Evolutionary conservation across 2,329 filamentous ascomycete species (phyloP), one percentile per base, ranked within the genome.

Genomic region (Dryadomyces sulphureus): DNA sequence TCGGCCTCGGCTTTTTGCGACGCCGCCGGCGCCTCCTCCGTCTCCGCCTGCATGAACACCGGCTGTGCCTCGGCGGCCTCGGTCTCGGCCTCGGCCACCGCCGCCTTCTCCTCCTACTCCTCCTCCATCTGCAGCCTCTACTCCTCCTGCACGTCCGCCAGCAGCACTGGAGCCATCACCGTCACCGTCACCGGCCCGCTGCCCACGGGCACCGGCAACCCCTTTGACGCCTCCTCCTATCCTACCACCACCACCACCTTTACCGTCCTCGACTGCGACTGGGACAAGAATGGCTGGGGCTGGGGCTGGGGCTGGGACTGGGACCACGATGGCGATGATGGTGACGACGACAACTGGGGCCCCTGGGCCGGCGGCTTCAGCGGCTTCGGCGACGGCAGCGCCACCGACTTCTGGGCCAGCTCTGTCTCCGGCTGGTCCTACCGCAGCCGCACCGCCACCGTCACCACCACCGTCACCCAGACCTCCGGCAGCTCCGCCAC

Each of bases 211-310:
- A n/a, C n/a, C n/a, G n/a, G n/a, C n/a, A n/a, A n/a, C n/a, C n/a
- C n/a, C n/a, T n/a, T n/a, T n/a, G n/a, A n/a, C n/a, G n/a, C n/a
- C n/a, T n/a, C n/a, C n/a, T n/a, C n/a, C n/a, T n/a, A n/a, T n/a
- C n/a, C n/a, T n/a, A n/a, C 60, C 59, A 55, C 60, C 2, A 62
- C 60, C 40, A 60, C 61, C 38, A 58, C 57, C 17, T 64, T 62
- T 48, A 67, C 65, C 21, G 61, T 67, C 3, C 67, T 64, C 1
- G 64, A 64, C 2, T 68, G 65, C 50, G 57, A 61, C 24, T 67
- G 62, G 57, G 55, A 58, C 50, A 63, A 62, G 3, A 62, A 59
- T n/a, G 62, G 62, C 0, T 67, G 65, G 65, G 65, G 59, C 24
- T 64, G 62, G 61, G 62, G 61, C 25, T 59, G 62, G 30, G 64